Evolutionary conservation across 306 rosid species (phyloP), one percentile per base, ranked within the genome.

Genomic region (Dalbergia cochinchinensis): DNA sequence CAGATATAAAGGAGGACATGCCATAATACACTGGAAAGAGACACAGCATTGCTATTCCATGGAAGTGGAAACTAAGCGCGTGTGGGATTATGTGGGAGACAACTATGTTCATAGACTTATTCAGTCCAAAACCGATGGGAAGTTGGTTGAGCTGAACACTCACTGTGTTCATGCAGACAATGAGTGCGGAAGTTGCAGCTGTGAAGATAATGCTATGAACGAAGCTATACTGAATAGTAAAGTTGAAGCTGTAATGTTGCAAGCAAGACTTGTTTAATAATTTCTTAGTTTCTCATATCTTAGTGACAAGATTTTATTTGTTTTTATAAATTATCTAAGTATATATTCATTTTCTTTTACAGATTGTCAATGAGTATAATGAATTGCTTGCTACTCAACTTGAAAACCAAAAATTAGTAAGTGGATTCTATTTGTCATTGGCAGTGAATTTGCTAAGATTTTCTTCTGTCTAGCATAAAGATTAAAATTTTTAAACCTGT

Each of bases 81-180:
- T 91, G 15, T 95, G 98, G 99, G 98, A 95, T 89, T 92, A 92
- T 72, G 98, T 86, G 37, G 97, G 97, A 68, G 98, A 95, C 87
- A 95, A 95, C 86, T 95, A 92, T 65, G 99, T 95, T 72, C 99
- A 92, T 83, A 90, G 99, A 66, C 90, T 95, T 47, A 92, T 95
- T 85, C 95, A 83, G 75, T 92, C 99, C 80, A 95, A 95, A 90
- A 92, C 99, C 11, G 98, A 92, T 80, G 99, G 99, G 47, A 92
- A 95, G 83, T 76, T 95, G 83, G 92, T 95, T 34, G 99, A 90
- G 89, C 83, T 94, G 81, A 94, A 91, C 83, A 15, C 97, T n/a
- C 92, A 85, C 67, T 92, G 97, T 55, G 41, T 42, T 39, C 87
- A 87, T 60, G 75, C 87, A 19, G 90, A 80, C 79, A 80, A 73